Evolutionary conservation across 2,329 filamentous ascomycete genomes (phyloP).

Genomic region (Aspergillus sp.): DNA sequence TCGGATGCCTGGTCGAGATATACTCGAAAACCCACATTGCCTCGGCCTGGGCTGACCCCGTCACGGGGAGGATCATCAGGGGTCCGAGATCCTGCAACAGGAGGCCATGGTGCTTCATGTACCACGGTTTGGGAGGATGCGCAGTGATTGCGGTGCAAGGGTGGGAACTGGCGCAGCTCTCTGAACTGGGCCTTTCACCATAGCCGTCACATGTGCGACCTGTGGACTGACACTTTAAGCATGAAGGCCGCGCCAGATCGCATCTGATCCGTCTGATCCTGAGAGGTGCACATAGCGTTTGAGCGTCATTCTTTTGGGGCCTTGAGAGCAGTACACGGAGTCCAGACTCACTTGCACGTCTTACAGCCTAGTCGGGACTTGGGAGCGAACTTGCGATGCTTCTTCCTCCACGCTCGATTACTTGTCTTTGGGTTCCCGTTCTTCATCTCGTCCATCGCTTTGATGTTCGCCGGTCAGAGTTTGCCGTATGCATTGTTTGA

Average conservation of each 20-base stretch:
- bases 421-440: slow-evolving; percentile 13
- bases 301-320: too few species aligned
- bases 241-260: slow-evolving; percentile 34
- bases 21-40: slow-evolving; percentile 16
- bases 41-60: slow-evolving; percentile 10
- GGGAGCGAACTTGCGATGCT: slow-evolving; percentile 37
- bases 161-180: slow-evolving; percentile 16
- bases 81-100: slow-evolving; percentile 7
- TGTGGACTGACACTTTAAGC: slow-evolving; percentile 38
- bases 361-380: slow-evolving; percentile 42
- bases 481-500: too few species aligned
- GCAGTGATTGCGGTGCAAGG: too few species aligned
- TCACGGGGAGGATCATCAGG: slow-evolving; percentile 11
- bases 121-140: background rate
- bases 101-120: background rate
- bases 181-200: slow-evolving; percentile 12
- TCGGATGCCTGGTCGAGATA: slow-evolving; percentile 18
- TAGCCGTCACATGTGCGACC: slow-evolving; percentile 42
- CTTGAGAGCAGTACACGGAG: background rate
- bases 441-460: slow-evolving; percentile 2
- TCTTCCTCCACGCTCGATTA: slow-evolving; percentile 39
- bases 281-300: background rate
- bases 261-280: slow-evolving; percentile 42
- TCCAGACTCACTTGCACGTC: slow-evolving; percentile 41
- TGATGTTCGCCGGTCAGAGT: too few species aligned